Percentiles rank a stretch among this genome's conserved stretches.
Conservation (phyloP, 1,139 yeast species). For the Zygoascus meyerae region DNA sequence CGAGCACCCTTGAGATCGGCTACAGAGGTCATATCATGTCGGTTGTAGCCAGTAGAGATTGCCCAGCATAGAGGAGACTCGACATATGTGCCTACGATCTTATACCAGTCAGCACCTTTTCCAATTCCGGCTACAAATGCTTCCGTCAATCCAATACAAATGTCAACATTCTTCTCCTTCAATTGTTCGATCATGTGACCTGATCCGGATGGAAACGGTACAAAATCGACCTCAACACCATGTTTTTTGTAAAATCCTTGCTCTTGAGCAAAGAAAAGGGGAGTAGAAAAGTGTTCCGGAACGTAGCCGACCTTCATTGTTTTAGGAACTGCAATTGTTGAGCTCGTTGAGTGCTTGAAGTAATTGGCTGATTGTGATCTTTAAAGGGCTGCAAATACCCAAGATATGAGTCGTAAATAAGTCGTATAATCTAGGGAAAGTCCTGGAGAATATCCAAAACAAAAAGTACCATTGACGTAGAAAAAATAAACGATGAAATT, state of each 20-base stretch:
- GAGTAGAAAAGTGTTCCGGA: conserved; percentile 90
- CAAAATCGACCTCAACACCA: conserved; percentile 50
- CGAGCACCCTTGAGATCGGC: conserved; percentile 53
- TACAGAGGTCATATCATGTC: conserved; percentile 48
- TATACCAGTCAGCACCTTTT: conserved; percentile 59
- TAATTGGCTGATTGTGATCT: neutral
- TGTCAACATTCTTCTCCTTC: conserved; percentile 53
- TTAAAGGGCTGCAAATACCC: no score
- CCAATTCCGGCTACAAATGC: conserved; percentile 82
- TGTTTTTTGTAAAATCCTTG: conserved; percentile 49
- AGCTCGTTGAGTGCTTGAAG: neutral
- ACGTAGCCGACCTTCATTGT: conserved; percentile 65
- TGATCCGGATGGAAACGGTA: conserved; percentile 80
- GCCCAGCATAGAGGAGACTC: conserved; percentile 85
- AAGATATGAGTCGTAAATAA: no score
- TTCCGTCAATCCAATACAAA: conserved; percentile 85
- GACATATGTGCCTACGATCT: conserved; percentile 75
- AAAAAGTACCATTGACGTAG: no score
- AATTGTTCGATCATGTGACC: conserved; percentile 79
- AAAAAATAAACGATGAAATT: no score
- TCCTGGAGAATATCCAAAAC: no score
- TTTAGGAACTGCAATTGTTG: no score
- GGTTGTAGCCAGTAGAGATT: conserved; percentile 63
- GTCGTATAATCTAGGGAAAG: no score
- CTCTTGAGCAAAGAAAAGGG: conserved; percentile 63